Conservation (phyloP, 257 asterid genomes). For the Solanum commersonii region DNA sequence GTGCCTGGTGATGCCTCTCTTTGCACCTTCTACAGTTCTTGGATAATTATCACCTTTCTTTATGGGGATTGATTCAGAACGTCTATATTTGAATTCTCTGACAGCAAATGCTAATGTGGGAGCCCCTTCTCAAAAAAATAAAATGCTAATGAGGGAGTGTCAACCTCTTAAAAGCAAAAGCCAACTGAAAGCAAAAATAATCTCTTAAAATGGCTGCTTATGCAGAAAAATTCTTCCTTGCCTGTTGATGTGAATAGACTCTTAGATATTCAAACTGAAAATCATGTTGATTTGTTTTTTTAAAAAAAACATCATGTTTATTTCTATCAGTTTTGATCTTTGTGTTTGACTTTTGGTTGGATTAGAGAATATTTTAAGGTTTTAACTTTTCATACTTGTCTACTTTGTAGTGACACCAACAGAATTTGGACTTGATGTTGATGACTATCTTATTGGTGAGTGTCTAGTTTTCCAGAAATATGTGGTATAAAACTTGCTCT, state of each 20-base stretch:
- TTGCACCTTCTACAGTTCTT: not conserved
- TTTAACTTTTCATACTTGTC: not conserved
- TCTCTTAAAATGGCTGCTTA: not conserved
- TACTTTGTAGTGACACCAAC: conserved; percentile 47
- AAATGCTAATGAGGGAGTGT: not conserved
- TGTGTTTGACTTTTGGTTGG: not conserved
- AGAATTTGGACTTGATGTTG: conserved; percentile 82
- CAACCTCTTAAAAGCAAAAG: not conserved
- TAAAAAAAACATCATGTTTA: not conserved
- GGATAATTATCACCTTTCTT: not conserved
- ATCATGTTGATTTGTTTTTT: not conserved
- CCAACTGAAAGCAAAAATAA: not conserved
- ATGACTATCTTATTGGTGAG: conserved; percentile 87
- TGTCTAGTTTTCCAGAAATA: not conserved
- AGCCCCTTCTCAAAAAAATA: not conserved
- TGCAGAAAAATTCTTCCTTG: not conserved
- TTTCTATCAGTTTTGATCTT: not conserved
- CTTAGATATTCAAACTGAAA: not conserved
- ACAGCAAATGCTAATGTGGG: not conserved
- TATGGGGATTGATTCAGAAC: not conserved
- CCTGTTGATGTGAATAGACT: not conserved
- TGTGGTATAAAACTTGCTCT: not conserved
- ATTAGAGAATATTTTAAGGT: not conserved
- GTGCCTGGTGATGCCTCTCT: not conserved
- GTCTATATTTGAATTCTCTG: not conserved